Evolutionary conservation across 106 monocot genomes (phyloP).

Genomic region (Phalaenopsis aphrodite): DNA sequence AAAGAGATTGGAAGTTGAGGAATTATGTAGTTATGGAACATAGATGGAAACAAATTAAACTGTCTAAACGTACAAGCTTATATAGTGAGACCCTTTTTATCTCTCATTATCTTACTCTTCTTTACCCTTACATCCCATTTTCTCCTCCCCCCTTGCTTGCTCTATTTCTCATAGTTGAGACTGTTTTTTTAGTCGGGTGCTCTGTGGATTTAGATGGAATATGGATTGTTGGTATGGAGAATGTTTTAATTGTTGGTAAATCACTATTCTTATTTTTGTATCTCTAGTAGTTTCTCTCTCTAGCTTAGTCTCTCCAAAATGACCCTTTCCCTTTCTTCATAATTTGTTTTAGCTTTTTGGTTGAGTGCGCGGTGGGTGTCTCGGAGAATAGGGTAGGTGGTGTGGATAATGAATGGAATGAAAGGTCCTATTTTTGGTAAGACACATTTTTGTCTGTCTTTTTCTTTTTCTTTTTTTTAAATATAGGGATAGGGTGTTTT

Average conservation of each 20-base stretch:
- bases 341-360: neutral
- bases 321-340: no score
- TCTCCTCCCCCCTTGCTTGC: neutral
- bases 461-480: no score
- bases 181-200: neutral
- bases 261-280: no score
- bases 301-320: no score
- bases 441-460: no score
- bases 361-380: neutral
- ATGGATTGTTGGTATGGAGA: neutral
- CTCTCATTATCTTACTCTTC: neutral
- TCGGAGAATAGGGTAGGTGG: neutral
- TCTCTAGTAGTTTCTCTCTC: no score
- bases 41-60: neutral
- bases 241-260: neutral
- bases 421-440: neutral
- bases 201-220: neutral
- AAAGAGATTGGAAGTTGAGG: neutral
- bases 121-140: neutral
- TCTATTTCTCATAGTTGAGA: neutral
- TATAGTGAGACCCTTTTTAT: neutral
- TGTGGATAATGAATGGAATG: neutral
- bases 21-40: neutral
- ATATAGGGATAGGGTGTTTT: no score
- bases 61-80: neutral